Evolutionary conservation across 2,329 filamentous ascomycete genomes (phyloP).

Genomic region (Penicillium sp.): DNA sequence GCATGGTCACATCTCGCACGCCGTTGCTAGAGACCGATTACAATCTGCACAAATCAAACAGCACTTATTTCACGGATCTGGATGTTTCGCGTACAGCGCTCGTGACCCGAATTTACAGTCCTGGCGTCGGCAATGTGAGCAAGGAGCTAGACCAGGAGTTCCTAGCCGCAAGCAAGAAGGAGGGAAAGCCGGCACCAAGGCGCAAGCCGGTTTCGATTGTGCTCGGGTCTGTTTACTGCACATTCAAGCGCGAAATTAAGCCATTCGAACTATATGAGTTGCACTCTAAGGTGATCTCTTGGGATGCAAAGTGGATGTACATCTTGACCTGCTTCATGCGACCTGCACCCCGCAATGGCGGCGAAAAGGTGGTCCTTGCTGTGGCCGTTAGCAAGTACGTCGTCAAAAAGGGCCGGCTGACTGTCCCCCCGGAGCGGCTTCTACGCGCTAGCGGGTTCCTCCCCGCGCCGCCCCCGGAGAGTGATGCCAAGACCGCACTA

Average conservation of each 20-base stretch:
- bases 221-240: constrained; percentile 70
- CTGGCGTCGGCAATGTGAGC: constrained; percentile 54
- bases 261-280: constrained; percentile 70
- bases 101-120: constrained; percentile 65
- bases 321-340: constrained; percentile 71
- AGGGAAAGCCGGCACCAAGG: constrained; percentile 50
- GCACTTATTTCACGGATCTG: constrained; percentile 83
- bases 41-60: constrained; percentile 79
- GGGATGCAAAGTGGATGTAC: constrained; percentile 82
- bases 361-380: constrained; percentile 65
- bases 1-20: constrained; percentile 65
- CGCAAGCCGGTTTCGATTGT: constrained; percentile 58
- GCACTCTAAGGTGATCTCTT: constrained; percentile 67
- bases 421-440: constrained; percentile 76
- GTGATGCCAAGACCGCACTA: constrained; percentile 18
- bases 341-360: constrained; percentile 42
- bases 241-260: constrained; percentile 70
- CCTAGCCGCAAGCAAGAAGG: constrained; percentile 50
- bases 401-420: constrained; percentile 76
- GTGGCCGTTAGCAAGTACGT: constrained; percentile 77
- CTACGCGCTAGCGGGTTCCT: constrained; percentile 70
- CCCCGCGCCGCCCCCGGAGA: constrained; percentile 66
- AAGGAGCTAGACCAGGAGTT: constrained; percentile 54
- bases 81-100: constrained; percentile 80
- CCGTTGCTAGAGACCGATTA: constrained; percentile 79